Conservation (phyloP, 495 filamentous ascomycete genomes). For the Niebla homalea region DNA sequence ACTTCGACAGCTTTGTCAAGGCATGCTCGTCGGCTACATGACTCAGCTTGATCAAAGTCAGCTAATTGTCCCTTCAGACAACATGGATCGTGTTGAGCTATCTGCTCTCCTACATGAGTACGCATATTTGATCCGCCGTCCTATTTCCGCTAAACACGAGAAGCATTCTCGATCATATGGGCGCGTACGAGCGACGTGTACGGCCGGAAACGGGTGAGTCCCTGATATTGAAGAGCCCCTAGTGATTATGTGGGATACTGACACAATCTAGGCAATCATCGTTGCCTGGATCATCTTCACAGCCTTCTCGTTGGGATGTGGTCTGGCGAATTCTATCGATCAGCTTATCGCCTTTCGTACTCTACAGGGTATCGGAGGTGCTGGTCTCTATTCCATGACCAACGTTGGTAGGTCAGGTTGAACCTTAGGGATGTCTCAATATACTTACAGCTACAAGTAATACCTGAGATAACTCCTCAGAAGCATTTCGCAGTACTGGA, state of each 20-base stretch:
- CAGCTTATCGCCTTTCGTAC: conserved; percentile 32
- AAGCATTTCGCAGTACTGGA: neutral
- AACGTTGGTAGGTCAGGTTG: no score
- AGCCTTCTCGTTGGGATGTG: conserved; percentile 41
- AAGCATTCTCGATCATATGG: conserved; percentile 25
- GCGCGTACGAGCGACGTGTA: conserved; percentile 39
- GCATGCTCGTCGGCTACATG: no score
- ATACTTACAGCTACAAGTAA: conserved; percentile 7
- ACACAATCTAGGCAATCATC: conserved; percentile 23
- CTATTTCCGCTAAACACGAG: conserved; percentile 2
- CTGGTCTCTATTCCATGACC: conserved; percentile 35
- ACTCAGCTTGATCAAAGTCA: neutral
- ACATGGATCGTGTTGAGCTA: conserved; percentile 23
- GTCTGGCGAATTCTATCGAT: conserved; percentile 28
- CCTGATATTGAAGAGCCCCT: no score
- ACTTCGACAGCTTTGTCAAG: conserved; percentile 1
- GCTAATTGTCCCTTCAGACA: neutral
- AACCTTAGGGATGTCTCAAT: conserved; percentile 21
- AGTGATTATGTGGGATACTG: no score
- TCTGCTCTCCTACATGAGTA: conserved; percentile 18
- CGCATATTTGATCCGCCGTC: conserved; percentile 1
- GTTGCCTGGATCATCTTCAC: conserved; percentile 38
- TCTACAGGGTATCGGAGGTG: conserved; percentile 31
- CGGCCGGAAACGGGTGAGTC: conserved; percentile 26
- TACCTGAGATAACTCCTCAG: conserved; percentile 15